Percentiles rank a stretch among this genome's conserved stretches.
Conservation (phyloP, 2,329 filamentous ascomycete genomes). For the Dactylellina sp. region DNA sequence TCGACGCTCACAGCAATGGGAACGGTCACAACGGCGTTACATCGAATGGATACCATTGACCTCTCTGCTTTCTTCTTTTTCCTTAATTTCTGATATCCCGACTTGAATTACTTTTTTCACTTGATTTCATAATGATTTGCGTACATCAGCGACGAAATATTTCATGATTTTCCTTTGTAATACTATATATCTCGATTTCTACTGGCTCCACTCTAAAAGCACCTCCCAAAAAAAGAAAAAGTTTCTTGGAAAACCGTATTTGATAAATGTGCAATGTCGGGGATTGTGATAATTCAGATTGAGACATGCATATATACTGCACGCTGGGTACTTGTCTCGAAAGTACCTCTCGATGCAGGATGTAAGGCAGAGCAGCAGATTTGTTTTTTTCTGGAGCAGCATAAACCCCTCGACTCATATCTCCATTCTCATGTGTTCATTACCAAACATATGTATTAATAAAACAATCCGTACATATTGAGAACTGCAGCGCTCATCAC, state of each 20-base stretch:
- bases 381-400: too few relatives aligned
- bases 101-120: conserved; percentile 25
- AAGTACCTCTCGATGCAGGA: too few relatives aligned
- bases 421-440: too few relatives aligned
- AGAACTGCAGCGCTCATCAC: too few relatives aligned
- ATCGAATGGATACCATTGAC: conserved; percentile 55
- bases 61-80: conserved; percentile 21
- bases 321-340: too few relatives aligned
- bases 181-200: conserved; percentile 45
- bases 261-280: not conserved
- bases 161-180: conserved; percentile 27
- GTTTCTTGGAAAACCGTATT: not conserved
- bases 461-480: too few relatives aligned
- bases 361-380: too few relatives aligned
- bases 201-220: conserved; percentile 27
- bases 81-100: conserved; percentile 6
- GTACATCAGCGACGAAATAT: conserved; percentile 39
- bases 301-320: not conserved
- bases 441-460: too few relatives aligned
- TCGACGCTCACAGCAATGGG: conserved; percentile 33
- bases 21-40: conserved; percentile 40
- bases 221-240: conserved; percentile 8
- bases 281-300: too few relatives aligned
- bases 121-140: conserved; percentile 18
- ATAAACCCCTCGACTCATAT: too few relatives aligned